Conservation (phyloP, 495 filamentous ascomycete species). For the Penicillium waksmanii region DNA sequence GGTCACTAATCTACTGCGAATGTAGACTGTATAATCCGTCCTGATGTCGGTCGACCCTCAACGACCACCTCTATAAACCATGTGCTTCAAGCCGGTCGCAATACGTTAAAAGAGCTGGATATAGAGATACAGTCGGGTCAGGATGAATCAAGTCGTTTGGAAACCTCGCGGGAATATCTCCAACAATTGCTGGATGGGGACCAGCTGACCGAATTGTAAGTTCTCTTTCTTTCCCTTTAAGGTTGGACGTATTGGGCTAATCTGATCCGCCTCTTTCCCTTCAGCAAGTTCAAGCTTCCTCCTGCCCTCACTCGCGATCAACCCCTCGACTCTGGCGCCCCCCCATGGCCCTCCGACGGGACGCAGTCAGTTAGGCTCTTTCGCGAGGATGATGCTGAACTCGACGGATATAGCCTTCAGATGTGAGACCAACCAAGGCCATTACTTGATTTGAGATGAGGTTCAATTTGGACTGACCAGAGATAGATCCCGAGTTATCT, state of each 20-base stretch:
- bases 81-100: constrained; percentile 49
- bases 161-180: constrained; percentile 62
- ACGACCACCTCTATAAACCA: constrained; percentile 50
- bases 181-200: constrained; percentile 69
- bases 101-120: constrained; percentile 44
- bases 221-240: not conserved
- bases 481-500: constrained; percentile 45
- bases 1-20: not conserved
- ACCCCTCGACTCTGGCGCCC: constrained; percentile 19
- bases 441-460: not conserved
- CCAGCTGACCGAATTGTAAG: constrained; percentile 75
- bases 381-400: constrained; percentile 62
- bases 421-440: constrained; percentile 43
- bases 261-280: constrained; percentile 16
- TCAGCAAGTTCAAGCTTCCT: constrained; percentile 72
- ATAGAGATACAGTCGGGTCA: constrained; percentile 42
- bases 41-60: constrained; percentile 47
- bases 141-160: constrained; percentile 45
- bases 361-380: constrained; percentile 50
- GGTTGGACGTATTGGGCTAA: not conserved
- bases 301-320: constrained; percentile 27
- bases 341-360: constrained; percentile 26
- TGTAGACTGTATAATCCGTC: constrained; percentile 44
- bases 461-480: constrained; percentile 11
- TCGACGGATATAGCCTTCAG: constrained; percentile 57